These are phyloP conservation scores for Penstemon eatonii DNA, from an alignment of 257 asterid genomes.

Conservation along the genomic window DNA sequence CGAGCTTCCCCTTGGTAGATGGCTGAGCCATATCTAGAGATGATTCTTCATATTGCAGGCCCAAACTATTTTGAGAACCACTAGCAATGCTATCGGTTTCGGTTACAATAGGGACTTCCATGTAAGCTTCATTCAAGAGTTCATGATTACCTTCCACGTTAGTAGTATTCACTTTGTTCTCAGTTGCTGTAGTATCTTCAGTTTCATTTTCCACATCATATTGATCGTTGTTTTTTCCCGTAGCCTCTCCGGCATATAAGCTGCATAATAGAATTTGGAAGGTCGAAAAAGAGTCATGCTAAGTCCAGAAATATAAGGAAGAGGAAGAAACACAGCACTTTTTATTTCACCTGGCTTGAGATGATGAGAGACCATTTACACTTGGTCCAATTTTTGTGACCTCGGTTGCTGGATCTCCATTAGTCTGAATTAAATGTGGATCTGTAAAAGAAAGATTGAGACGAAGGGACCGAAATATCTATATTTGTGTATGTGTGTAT, in stretches of 20 bases:
- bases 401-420: constrained; percentile 38
- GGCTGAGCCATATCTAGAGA: constrained; percentile 34
- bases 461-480: constrained; percentile 7
- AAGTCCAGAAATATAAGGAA: constrained; percentile 6
- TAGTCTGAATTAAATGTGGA: constrained; percentile 26
- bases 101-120: constrained; percentile 54
- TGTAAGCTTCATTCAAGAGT: constrained; percentile 46
- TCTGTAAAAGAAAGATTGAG: constrained; percentile 30
- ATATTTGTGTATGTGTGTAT: no score
- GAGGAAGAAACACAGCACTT: not conserved
- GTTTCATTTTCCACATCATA: constrained; percentile 23
- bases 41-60: constrained; percentile 40
- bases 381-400: constrained; percentile 28
- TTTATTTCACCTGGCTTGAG: constrained; percentile 53
- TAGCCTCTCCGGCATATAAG: constrained; percentile 35
- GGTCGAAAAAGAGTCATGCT: not conserved
- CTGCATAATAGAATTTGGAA: constrained; percentile 33
- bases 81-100: constrained; percentile 36
- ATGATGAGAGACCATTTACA: constrained; percentile 38
- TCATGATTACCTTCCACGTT: constrained; percentile 38
- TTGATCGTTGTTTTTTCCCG: constrained; percentile 30
- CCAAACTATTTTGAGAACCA: constrained; percentile 37
- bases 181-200: not conserved
- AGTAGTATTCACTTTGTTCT: constrained; percentile 17
- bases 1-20: constrained; percentile 26